A percentile compares a stretch with the other conserved stretches of the same genome.
phyloP scores from a whole-genome alignment of 441 rosid genomes.

The Aleurites moluccanus region DNA sequence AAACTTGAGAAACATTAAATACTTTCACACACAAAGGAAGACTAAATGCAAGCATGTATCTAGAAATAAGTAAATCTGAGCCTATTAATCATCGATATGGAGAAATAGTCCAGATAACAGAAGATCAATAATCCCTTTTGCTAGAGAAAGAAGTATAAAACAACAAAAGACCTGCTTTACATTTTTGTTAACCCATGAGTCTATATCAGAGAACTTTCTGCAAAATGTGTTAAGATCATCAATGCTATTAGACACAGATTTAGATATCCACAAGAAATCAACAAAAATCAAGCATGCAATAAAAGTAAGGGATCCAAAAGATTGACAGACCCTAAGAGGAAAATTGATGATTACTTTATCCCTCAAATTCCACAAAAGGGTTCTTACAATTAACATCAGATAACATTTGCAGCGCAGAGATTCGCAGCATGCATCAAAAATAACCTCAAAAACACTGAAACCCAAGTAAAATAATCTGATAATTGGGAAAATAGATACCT shows the following conservation, averaged over 20 bases:
- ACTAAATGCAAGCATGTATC: not conserved
- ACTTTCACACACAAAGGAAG: slow-evolving; percentile 1
- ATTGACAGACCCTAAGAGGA: slow-evolving; percentile 10
- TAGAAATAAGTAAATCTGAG: slow-evolving; percentile 5
- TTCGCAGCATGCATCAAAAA: slow-evolving; percentile 23
- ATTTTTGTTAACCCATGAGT: not conserved
- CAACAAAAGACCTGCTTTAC: slow-evolving; percentile 11
- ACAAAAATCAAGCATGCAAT: slow-evolving; percentile 17
- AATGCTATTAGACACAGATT: not conserved
- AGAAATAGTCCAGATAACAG: not conserved
- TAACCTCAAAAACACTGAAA: slow-evolving; percentile 2
- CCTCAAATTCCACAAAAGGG: slow-evolving; percentile 24
- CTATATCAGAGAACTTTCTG: not conserved
- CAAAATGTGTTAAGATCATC: slow-evolving; percentile 5
- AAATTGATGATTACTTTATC: slow-evolving; percentile 16
- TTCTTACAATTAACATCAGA: slow-evolving; percentile 19
- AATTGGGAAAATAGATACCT: not conserved
- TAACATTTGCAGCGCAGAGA: slow-evolving; percentile 3
- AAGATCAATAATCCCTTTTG: slow-evolving; percentile 10
- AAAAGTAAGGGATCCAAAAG: not conserved
- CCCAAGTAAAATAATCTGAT: slow-evolving; percentile 9
- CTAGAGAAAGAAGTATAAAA: not conserved
- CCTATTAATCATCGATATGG: slow-evolving; percentile 19
- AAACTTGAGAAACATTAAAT: slow-evolving; percentile 5
- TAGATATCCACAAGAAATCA: slow-evolving; percentile 7